A percentile compares a stretch with the other conserved stretches of the same genome.
Evolutionary conservation across 352 stramenopile species (phyloP).

Genomic region (Lagenidium sp.): DNA sequence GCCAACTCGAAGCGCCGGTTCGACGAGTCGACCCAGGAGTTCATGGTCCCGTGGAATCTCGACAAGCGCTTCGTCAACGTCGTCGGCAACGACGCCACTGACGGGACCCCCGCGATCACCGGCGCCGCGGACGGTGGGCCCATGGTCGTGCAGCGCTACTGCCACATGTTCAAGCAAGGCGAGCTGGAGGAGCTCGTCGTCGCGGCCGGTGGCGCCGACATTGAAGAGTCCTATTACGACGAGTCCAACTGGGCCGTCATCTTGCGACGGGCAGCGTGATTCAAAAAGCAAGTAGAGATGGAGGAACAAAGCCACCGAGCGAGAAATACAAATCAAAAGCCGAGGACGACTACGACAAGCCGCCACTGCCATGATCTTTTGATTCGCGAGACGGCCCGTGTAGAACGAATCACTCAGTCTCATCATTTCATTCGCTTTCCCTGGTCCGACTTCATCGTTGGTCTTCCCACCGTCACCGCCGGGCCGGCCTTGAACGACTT

Average conservation of each 20-base stretch:
- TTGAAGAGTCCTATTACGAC: conserved; percentile 81
- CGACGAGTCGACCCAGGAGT: conserved; percentile 59
- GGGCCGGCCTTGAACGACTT: too few relatives aligned
- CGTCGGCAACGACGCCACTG: not conserved
- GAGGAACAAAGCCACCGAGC: not conserved
- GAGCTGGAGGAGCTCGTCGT: conserved; percentile 63
- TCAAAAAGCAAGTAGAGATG: not conserved
- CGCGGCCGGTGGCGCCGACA: conserved; percentile 41
- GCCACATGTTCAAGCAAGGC: conserved; percentile 85
- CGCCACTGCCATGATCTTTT: too few relatives aligned
- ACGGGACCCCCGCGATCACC: not conserved
- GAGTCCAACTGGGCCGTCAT: conserved; percentile 84
- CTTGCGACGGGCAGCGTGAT: conserved; percentile 45
- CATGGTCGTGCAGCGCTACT: conserved; percentile 78
- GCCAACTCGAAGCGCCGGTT: conserved; percentile 69
- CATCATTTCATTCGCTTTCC: too few relatives aligned
- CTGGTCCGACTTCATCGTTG: too few relatives aligned
- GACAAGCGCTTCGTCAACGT: conserved; percentile 53
- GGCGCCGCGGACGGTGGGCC: conserved; percentile 4
- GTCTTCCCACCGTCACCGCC: too few relatives aligned
- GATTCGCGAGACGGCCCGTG: too few relatives aligned
- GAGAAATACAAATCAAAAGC: not conserved
- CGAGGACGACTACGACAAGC: too few relatives aligned
- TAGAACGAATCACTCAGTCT: too few relatives aligned
- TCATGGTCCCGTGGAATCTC: conserved; percentile 85